Evolutionary conservation across 139 green algal species (phyloP), one percentile per base, ranked within the genome.

Genomic region (Yamagishiella unicocca): DNA sequence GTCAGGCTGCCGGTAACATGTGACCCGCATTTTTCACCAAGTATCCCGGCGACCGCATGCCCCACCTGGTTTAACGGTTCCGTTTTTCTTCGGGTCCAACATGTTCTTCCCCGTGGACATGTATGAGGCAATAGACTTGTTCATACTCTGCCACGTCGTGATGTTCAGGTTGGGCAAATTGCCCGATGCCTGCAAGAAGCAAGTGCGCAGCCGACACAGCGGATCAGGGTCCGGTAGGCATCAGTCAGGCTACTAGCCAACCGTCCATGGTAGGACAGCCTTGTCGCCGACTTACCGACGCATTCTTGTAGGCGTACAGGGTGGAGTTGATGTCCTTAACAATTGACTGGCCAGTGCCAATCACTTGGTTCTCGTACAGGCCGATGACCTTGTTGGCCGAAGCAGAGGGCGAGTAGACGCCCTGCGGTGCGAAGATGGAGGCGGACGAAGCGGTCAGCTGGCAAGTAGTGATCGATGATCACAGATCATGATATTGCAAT

Each of bases 51-150:
- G 8, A 45, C 27, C 4, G 67, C 33, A 45, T 45, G 33, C 33
- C 68, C 50, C 68, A 76, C 68, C 68, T 14, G 70, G 40, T 4
- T 81, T 50, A 22, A 83, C 38, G 54, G 76, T 83, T 24, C 76
- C 76, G 19, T 10, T 62, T 54, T 71, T 72, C 43, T 12, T 31
- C 58, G 2, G 2, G 64, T 68, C 43, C 2, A 84, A 38, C 9
- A 71, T 27, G 12, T 38, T 74, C 55, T 73, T 84, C 58, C 78
- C 78, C 2, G 40, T 40, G 78, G 27, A 22, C 0, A 62, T n/a
- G 78, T 73, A 74, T 6, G 38, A 8, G 58, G 19, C 31, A 58
- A 84, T 40, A 2, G 78, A 45, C 55, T 42, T 40, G 27, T 77
- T 73, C 37, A 66, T 37, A 1, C 27, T 35, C 17, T 55, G 8